Conservation (phyloP, 805 yeast species). For the Kodamaea laetipori region DNA sequence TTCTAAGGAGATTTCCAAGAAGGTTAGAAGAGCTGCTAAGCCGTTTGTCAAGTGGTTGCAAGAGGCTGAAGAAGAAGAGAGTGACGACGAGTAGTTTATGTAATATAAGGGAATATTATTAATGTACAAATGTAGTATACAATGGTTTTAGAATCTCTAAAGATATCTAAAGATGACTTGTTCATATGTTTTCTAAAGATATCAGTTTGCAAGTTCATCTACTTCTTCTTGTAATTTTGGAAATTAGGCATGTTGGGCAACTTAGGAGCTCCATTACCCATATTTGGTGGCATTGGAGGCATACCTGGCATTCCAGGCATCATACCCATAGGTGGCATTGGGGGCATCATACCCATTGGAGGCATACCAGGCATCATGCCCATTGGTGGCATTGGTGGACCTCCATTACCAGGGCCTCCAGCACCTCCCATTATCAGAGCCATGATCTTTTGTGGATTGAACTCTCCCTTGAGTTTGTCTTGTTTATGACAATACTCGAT, state of each 20-base stretch:
- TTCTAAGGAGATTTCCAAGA: constrained; percentile 87
- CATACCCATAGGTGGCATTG: too few relatives aligned
- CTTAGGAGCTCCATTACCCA: constrained; percentile 17
- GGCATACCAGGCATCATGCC: constrained; percentile 25
- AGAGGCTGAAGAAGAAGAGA: constrained; percentile 80
- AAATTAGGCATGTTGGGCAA: constrained; percentile 33
- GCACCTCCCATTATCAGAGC: constrained; percentile 53
- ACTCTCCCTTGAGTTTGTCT: constrained; percentile 76
- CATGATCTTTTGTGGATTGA: constrained; percentile 79
- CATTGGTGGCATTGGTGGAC: constrained; percentile 22
- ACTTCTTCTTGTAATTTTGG: constrained; percentile 15
- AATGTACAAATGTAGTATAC: constrained; percentile 1
- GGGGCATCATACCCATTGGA: constrained; percentile 19
- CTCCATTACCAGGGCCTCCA: constrained; percentile 23
- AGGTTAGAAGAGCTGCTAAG: constrained; percentile 94
- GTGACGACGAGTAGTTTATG: constrained; percentile 54
- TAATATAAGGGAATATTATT: not conserved
- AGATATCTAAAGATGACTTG: not conserved
- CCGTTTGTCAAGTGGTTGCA: constrained; percentile 94
- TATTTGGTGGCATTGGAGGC: constrained; percentile 23
- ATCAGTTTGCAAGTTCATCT: not conserved
- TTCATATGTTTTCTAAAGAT: not conserved
- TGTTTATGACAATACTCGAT: constrained; percentile 87
- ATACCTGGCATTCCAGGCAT: constrained; percentile 24
- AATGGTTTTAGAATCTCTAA: not conserved